Conservation (phyloP, 2,329 filamentous ascomycete species). For the Ramularia endophylla region DNA sequence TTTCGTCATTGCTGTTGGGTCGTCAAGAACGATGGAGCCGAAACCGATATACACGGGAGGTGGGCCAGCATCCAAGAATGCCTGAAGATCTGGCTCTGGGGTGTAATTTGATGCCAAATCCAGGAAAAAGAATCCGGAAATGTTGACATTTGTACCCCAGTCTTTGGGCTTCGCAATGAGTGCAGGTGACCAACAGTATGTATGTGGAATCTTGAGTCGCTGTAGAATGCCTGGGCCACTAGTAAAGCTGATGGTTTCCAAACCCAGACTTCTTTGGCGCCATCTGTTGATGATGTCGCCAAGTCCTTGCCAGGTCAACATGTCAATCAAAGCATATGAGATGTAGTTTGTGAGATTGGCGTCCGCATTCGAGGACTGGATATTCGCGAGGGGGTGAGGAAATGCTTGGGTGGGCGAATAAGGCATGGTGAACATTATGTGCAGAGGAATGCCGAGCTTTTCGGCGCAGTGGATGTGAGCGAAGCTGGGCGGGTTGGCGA, state of each 20-base stretch:
- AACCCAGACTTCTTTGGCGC: slow-evolving; percentile 63
- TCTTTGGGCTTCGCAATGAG: slow-evolving; percentile 74
- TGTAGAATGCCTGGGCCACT: slow-evolving; percentile 77
- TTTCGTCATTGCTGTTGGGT: slow-evolving; percentile 63
- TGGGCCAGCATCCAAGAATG: slow-evolving; percentile 62
- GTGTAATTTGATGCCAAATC: slow-evolving; percentile 60
- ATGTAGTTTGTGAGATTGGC: slow-evolving; percentile 73
- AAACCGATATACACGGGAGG: slow-evolving; percentile 79
- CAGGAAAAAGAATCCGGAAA: slow-evolving; percentile 73
- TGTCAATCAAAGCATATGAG: slow-evolving; percentile 77
- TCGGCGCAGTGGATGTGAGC: slow-evolving; percentile 71
- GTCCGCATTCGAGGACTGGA: slow-evolving; percentile 70
- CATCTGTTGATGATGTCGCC: slow-evolving; percentile 91
- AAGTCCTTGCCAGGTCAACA: slow-evolving; percentile 89
- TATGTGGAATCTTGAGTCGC: slow-evolving; percentile 72
- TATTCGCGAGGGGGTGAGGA: slow-evolving; percentile 78
- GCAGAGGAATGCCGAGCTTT: slow-evolving; percentile 66
- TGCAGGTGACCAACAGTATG: slow-evolving; percentile 86
- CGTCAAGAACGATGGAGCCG: slow-evolving; percentile 74
- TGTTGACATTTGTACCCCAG: slow-evolving; percentile 65
- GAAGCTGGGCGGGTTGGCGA: slow-evolving; percentile 73
- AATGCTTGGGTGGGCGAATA: slow-evolving; percentile 83
- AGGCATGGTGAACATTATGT: slow-evolving; percentile 95
- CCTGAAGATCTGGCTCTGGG: slow-evolving; percentile 58
- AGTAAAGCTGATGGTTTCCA: slow-evolving; percentile 72